Conservation (phyloP, 2,329 filamentous ascomycete genomes). For the Sclerotinia borealis region DNA sequence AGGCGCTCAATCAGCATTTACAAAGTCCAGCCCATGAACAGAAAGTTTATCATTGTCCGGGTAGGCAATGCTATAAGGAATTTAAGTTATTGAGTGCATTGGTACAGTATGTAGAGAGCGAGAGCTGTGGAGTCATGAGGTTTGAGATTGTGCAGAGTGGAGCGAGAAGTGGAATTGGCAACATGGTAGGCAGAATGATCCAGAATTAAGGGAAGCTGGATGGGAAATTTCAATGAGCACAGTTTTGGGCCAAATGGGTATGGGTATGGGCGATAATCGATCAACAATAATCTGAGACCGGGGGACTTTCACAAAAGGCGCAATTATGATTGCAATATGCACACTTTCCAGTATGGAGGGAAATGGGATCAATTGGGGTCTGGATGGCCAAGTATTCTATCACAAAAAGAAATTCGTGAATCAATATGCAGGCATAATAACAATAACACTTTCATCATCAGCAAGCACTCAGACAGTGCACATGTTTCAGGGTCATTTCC, state of each 20-base stretch:
- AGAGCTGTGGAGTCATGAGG: constrained; percentile 26
- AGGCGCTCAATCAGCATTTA: constrained; percentile 46
- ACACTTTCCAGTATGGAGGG: not conserved
- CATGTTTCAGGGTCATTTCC: too few relatives aligned
- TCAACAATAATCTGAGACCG: not conserved
- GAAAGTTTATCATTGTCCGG: constrained; percentile 31
- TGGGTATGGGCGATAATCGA: too few relatives aligned
- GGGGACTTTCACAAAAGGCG: not conserved
- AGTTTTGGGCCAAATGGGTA: not conserved
- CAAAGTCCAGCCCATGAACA: constrained; percentile 46
- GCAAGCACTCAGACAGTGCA: not conserved
- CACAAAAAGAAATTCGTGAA: not conserved
- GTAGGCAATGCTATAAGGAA: constrained; percentile 13
- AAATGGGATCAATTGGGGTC: not conserved
- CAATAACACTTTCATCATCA: not conserved
- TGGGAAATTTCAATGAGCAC: not conserved
- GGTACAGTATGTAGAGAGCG: constrained; percentile 27
- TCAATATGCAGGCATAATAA: not conserved
- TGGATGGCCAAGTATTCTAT: not conserved
- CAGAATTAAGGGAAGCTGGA: not conserved
- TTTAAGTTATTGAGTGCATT: constrained; percentile 25
- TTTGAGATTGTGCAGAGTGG: constrained; percentile 21
- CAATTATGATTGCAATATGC: not conserved
- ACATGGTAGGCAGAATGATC: constrained; percentile 33
- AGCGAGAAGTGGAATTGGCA: constrained; percentile 19